These are phyloP conservation scores for Atkinsonella texensis DNA, from an alignment of 2,329 filamentous ascomycete genomes.

Conservation along the genomic window DNA sequence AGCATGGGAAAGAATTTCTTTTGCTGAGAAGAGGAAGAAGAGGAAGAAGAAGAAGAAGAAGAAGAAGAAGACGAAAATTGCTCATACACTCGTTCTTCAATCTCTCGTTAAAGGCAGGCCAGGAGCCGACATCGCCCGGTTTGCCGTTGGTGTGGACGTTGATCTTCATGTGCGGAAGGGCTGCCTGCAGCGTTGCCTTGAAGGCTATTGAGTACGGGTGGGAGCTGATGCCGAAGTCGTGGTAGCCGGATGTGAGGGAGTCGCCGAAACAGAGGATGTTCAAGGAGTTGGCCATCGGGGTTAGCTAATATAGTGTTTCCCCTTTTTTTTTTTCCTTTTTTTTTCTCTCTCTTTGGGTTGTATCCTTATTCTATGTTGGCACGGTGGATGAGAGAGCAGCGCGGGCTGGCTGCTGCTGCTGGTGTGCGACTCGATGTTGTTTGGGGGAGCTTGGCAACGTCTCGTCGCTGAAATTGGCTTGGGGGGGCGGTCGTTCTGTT, in stretches of 20 bases:
- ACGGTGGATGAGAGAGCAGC: too few species aligned
- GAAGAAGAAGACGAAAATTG: background rate
- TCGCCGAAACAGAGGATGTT: conserved; percentile 53
- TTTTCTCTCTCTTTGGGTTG: too few species aligned
- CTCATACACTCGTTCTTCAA: conserved; percentile 22
- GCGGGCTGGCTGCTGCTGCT: too few species aligned
- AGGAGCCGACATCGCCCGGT: conserved; percentile 37
- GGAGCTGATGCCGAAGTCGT: conserved; percentile 25
- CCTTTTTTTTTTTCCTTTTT: too few species aligned
- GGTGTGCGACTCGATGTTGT: too few species aligned
- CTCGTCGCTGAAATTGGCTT: too few species aligned
- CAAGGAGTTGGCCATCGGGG: conserved; percentile 17
- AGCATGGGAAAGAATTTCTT: too few species aligned
- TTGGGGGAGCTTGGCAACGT: too few species aligned
- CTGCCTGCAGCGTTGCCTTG: conserved; percentile 30
- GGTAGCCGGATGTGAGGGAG: conserved; percentile 49
- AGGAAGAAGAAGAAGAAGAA: too few species aligned
- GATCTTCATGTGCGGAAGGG: conserved; percentile 31
- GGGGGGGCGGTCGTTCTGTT: too few species aligned
- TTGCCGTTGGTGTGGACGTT: conserved; percentile 36
- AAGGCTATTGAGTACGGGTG: conserved; percentile 44
- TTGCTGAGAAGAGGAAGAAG: too few species aligned
- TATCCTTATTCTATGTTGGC: too few species aligned
- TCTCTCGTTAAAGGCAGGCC: conserved; percentile 18
- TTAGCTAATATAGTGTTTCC: background rate